phyloP scores from a whole-genome alignment of 78 protist genomes.

The Reticulomyxa filosa region DNA sequence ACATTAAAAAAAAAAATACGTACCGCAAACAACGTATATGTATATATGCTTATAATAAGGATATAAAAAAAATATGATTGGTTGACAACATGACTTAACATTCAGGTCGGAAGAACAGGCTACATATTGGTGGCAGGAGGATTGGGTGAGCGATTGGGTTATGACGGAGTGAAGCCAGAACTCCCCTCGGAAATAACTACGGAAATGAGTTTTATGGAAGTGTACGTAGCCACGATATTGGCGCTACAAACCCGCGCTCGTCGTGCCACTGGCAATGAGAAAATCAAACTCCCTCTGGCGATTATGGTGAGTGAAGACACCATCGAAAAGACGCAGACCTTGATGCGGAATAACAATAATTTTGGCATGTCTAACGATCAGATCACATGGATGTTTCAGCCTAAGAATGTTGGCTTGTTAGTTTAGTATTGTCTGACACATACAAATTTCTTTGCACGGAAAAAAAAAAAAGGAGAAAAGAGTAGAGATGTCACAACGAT shows the following conservation, averaged over 20 bases:
- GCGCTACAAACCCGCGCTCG: constrained; percentile 11
- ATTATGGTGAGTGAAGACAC: constrained; percentile 40
- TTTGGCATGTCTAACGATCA: constrained; percentile 19
- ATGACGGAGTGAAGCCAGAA: constrained; percentile 29
- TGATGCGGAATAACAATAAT: constrained; percentile 3
- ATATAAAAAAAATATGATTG: too few relatives aligned
- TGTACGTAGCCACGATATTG: constrained; percentile 16
- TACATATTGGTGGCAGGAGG: constrained; percentile 10
- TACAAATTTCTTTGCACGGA: too few relatives aligned
- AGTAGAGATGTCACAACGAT: too few relatives aligned
- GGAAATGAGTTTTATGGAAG: constrained; percentile 9
- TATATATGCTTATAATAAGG: too few relatives aligned
- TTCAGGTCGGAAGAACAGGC: too few relatives aligned
- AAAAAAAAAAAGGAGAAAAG: too few relatives aligned
- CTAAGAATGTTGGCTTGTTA: too few relatives aligned
- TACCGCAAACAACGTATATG: too few relatives aligned
- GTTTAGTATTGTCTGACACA: too few relatives aligned
- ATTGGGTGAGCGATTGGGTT: constrained; percentile 15
- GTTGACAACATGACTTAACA: too few relatives aligned
- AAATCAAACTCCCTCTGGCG: constrained; percentile 14
- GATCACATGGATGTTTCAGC: too few relatives aligned
- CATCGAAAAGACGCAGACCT: constrained; percentile 7
- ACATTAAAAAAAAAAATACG: too few relatives aligned
- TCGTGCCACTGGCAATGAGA: neutral
- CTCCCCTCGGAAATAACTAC: constrained; percentile 19